A percentile compares a stretch with the other conserved stretches of the same genome.
Conservation (phyloP, 768 basidiomycete species). For the Russula earlei region DNA sequence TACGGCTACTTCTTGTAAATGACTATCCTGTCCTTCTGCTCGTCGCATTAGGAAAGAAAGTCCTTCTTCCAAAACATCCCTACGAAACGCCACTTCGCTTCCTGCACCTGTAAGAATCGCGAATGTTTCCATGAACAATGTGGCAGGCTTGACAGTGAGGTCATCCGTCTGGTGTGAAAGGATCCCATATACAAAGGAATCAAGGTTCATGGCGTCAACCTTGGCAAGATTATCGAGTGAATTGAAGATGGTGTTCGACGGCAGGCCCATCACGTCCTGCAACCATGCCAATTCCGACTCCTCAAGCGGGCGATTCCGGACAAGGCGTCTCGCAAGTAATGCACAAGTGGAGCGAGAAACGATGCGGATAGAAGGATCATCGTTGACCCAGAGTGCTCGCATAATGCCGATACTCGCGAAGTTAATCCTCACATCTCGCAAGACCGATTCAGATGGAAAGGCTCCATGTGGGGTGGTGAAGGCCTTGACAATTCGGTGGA, state of each 20-base stretch:
- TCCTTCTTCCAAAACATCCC: neutral
- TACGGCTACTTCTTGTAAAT: conserved; percentile 22
- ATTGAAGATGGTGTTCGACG: neutral
- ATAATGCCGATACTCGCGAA: conserved; percentile 5
- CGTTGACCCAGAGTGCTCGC: neutral
- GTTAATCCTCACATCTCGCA: conserved; percentile 3
- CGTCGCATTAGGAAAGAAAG: neutral
- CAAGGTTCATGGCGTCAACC: conserved; percentile 1
- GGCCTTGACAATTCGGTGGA: neutral
- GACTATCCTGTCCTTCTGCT: conserved; percentile 16
- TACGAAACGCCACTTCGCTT: neutral
- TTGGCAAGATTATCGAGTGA: neutral
- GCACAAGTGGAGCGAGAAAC: conserved; percentile 6
- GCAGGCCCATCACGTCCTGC: neutral
- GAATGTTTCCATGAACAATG: conserved; percentile 1
- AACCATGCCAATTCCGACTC: conserved; percentile 6
- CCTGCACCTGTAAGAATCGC: neutral
- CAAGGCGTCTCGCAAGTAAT: conserved; percentile 3
- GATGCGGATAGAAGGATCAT: conserved; percentile 5
- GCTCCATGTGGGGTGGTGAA: neutral
- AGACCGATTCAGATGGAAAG: neutral
- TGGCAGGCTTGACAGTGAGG: neutral
- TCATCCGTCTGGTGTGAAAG: neutral
- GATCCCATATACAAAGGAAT: conserved; percentile 1
- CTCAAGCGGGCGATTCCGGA: neutral